Evolutionary conservation across 2,329 filamentous ascomycete species (phyloP).

Genomic region (Berkeleyomyces rouxiae): DNA sequence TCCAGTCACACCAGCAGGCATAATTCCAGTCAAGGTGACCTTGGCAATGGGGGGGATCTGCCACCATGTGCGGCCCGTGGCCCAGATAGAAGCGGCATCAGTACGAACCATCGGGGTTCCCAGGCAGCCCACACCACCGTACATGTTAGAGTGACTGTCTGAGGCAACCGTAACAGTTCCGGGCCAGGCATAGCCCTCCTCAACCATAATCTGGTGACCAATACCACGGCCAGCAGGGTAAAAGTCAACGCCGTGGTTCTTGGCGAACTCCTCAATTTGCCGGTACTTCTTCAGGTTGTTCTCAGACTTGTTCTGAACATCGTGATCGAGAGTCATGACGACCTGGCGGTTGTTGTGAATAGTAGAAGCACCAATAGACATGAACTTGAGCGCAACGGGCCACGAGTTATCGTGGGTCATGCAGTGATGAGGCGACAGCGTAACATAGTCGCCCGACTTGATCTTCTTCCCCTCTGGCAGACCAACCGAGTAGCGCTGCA

Average conservation of each 20-base stretch:
- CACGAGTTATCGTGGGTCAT: constrained; percentile 82
- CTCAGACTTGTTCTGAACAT: constrained; percentile 69
- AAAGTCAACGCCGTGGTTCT: constrained; percentile 58
- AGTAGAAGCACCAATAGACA: constrained; percentile 58
- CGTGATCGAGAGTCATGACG: constrained; percentile 60
- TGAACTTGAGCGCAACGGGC: constrained; percentile 60
- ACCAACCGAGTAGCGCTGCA: constrained; percentile 65
- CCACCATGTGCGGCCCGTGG: constrained; percentile 72
- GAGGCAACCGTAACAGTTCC: constrained; percentile 67
- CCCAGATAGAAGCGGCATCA: constrained; percentile 75
- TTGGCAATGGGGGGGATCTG: constrained; percentile 72
- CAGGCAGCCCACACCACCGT: constrained; percentile 61
- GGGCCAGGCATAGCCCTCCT: constrained; percentile 71
- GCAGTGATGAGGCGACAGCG: constrained; percentile 35
- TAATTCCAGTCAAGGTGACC: constrained; percentile 56
- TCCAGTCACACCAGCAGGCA: constrained; percentile 68
- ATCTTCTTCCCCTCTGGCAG: constrained; percentile 61
- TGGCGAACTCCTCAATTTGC: constrained; percentile 68
- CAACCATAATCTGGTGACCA: constrained; percentile 83
- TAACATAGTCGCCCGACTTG: constrained; percentile 69
- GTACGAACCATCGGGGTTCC: constrained; percentile 75
- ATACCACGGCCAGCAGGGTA: constrained; percentile 67
- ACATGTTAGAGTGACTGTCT: constrained; percentile 66
- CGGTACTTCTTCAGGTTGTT: constrained; percentile 69
- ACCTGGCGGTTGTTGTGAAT: constrained; percentile 37